A percentile compares a stretch with the other conserved stretches of the same genome.
Conservation (phyloP, 148 eudicot species). For the Silene conica region DNA sequence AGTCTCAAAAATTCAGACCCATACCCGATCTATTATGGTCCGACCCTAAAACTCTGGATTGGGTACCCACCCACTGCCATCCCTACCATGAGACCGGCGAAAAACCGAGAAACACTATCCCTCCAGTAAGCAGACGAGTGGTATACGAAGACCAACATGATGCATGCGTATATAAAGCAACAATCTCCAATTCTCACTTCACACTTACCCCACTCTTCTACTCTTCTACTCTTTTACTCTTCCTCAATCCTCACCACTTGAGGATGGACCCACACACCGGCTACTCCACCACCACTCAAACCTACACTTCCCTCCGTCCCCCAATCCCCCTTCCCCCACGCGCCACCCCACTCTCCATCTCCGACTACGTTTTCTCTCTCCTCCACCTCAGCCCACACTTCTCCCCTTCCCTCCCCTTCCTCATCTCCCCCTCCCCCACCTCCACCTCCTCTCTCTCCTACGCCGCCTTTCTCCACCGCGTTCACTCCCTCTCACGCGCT, state of each 20-base stretch:
- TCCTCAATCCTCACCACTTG: neutral
- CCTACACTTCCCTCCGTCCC: neutral
- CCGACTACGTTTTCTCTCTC: neutral
- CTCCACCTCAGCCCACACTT: neutral
- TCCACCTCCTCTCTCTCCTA: neutral
- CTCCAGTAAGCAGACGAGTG: too few relatives aligned
- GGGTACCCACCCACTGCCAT: too few relatives aligned
- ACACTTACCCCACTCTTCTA: too few relatives aligned
- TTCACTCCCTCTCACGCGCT: neutral
- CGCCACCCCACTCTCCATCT: neutral
- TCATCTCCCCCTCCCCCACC: neutral
- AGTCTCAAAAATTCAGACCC: too few relatives aligned
- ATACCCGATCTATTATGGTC: too few relatives aligned
- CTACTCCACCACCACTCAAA: neutral
- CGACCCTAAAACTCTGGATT: too few relatives aligned
- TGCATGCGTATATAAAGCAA: too few relatives aligned
- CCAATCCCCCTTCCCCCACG: neutral
- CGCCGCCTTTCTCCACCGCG: neutral
- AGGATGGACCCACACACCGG: neutral
- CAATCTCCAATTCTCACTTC: too few relatives aligned
- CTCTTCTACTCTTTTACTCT: too few relatives aligned
- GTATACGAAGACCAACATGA: too few relatives aligned
- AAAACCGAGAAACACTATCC: too few relatives aligned
- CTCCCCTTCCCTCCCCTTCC: constrained; percentile 1
- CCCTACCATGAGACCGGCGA: too few relatives aligned